phyloP scores from a whole-genome alignment of 2,329 filamentous ascomycete species.

The Diaporthe eres region DNA sequence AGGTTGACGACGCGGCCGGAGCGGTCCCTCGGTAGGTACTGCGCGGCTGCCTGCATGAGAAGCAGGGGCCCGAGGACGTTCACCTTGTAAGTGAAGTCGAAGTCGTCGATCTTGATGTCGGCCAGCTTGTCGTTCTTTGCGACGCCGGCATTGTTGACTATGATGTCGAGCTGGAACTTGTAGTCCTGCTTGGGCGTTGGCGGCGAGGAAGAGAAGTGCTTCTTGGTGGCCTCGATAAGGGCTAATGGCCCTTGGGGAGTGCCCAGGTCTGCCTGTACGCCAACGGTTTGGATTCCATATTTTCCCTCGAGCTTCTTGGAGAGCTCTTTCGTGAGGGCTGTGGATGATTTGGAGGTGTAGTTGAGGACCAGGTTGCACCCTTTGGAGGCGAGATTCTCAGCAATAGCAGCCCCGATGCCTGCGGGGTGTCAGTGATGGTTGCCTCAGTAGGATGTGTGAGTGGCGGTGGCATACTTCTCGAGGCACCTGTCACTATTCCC shows the following conservation, averaged over 20 bases:
- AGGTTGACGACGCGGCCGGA: slow-evolving; percentile 70
- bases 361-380: slow-evolving; percentile 79
- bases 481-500: slow-evolving; percentile 60
- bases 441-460: not conserved
- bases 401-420: slow-evolving; percentile 79
- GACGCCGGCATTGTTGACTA: slow-evolving; percentile 89
- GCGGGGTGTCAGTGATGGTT: slow-evolving; percentile 39
- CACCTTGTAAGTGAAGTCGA: slow-evolving; percentile 80
- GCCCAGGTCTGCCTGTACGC: slow-evolving; percentile 80
- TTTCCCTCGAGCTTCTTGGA: slow-evolving; percentile 69
- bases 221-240: slow-evolving; percentile 71
- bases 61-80: slow-evolving; percentile 88
- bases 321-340: slow-evolving; percentile 68
- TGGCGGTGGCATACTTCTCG: slow-evolving; percentile 71
- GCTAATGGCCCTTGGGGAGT: slow-evolving; percentile 71
- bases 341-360: slow-evolving; percentile 69
- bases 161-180: slow-evolving; percentile 80
- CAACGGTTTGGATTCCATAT: slow-evolving; percentile 72
- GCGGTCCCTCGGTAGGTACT: slow-evolving; percentile 78
- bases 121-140: slow-evolving; percentile 75
- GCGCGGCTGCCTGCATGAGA: slow-evolving; percentile 79
- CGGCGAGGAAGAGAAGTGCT: slow-evolving; percentile 68
- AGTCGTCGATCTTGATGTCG: slow-evolving; percentile 75
- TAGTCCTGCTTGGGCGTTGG: slow-evolving; percentile 50
- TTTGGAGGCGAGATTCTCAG: slow-evolving; percentile 79